phyloP scores from a whole-genome alignment of 2,329 filamentous ascomycete genomes.

The Paraphoma sp. region DNA sequence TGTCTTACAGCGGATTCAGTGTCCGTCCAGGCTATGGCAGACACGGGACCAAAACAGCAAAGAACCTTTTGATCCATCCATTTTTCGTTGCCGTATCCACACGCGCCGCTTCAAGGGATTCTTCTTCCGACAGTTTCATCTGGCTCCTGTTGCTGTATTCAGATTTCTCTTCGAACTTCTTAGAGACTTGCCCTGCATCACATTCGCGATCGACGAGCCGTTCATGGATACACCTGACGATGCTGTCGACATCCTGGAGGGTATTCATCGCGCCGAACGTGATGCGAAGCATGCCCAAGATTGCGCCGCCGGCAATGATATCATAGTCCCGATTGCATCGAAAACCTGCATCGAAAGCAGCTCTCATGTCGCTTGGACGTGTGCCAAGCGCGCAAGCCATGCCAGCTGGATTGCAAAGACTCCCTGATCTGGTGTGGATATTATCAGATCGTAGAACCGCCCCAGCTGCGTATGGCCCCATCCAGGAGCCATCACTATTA shows the following conservation, averaged over 20 bases:
- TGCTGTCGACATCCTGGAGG: conserved; percentile 57
- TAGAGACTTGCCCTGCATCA: background rate
- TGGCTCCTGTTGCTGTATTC: too few species aligned
- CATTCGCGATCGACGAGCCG: background rate
- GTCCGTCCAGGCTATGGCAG: too few species aligned
- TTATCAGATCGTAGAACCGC: conserved; percentile 60
- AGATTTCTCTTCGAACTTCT: background rate
- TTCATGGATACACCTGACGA: background rate
- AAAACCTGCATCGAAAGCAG: conserved; percentile 63
- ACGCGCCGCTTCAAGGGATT: too few species aligned
- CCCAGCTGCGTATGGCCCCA: conserved; percentile 67
- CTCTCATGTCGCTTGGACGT: conserved; percentile 61
- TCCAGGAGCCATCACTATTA: conserved; percentile 58
- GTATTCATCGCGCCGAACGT: conserved; percentile 70
- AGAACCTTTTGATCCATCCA: too few species aligned
- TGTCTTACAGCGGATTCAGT: too few species aligned
- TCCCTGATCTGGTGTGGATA: conserved; percentile 68
- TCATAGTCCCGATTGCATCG: conserved; percentile 63
- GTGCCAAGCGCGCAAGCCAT: conserved; percentile 57
- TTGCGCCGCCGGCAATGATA: conserved; percentile 58
- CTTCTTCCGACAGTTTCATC: too few species aligned
- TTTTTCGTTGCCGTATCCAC: too few species aligned
- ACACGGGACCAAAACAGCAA: too few species aligned
- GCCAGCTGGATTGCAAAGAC: conserved; percentile 62
- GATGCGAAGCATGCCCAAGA: conserved; percentile 67